A percentile compares a stretch with the other conserved stretches of the same genome.
phyloP scores from a whole-genome alignment of 257 asterid genomes.

The Parsonsia alboflavescens region DNA sequence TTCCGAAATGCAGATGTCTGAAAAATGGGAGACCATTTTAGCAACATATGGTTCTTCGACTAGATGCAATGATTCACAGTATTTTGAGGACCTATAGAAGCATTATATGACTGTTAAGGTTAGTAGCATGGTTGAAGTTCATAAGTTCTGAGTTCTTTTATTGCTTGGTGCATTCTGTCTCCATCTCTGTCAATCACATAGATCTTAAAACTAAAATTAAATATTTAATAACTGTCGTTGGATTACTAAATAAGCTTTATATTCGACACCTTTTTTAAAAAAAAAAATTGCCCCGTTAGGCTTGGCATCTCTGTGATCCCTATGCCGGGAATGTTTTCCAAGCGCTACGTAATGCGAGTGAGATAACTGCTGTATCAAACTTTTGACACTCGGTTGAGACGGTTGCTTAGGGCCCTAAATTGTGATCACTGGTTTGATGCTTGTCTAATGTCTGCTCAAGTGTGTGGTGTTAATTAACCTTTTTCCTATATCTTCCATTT shows the following conservation, averaged over 20 bases:
- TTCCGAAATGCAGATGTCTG: constrained; percentile 54
- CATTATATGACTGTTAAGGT: constrained; percentile 92
- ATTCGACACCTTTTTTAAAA: too few species aligned
- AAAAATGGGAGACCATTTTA: constrained; percentile 97
- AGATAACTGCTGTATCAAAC: constrained; percentile 86
- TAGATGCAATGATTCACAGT: constrained; percentile 89
- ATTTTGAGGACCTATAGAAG: constrained; percentile 88
- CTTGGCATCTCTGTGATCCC: constrained; percentile 97
- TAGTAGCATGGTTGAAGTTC: constrained; percentile 6
- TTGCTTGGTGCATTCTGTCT: not conserved
- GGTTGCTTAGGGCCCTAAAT: constrained; percentile 73
- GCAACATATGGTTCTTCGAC: constrained; percentile 94
- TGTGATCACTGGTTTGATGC: constrained; percentile 99
- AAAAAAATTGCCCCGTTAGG: constrained; percentile 41
- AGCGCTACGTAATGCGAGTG: constrained; percentile 77
- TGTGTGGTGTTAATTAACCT: constrained; percentile 23
- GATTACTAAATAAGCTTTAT: not conserved
- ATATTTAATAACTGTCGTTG: not conserved
- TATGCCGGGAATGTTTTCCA: constrained; percentile 74
- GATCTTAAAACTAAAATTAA: not conserved
- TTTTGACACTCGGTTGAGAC: constrained; percentile 89
- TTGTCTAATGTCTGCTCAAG: constrained; percentile 94
- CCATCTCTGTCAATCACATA: too few species aligned
- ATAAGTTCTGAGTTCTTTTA: not conserved
- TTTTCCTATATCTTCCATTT: not conserved